phyloP scores from a whole-genome alignment of 2,329 filamentous ascomycete species.

The Diaporthe eres region DNA sequence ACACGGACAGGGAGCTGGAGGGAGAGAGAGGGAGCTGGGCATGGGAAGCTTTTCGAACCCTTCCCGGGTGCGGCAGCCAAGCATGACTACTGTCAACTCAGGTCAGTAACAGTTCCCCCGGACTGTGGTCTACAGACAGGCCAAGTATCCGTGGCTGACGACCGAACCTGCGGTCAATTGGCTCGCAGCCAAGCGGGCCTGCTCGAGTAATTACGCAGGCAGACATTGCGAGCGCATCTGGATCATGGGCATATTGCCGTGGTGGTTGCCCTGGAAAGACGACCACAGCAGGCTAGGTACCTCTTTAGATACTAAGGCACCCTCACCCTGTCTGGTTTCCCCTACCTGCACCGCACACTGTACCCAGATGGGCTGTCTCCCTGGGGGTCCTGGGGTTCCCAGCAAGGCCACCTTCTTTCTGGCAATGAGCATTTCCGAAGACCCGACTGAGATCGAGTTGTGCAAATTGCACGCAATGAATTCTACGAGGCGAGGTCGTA shows the following conservation, averaged over 20 bases:
- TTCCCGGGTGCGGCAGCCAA: constrained; percentile 29
- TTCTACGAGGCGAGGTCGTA: constrained; percentile 29
- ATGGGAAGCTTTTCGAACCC: constrained; percentile 29
- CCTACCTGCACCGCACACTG: neutral
- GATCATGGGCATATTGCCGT: constrained; percentile 1
- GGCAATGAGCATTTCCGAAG: constrained; percentile 21
- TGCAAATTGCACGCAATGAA: constrained; percentile 35
- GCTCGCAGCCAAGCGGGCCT: neutral
- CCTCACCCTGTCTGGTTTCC: neutral
- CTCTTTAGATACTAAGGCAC: neutral
- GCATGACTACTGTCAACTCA: constrained; percentile 25
- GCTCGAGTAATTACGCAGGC: constrained; percentile 1
- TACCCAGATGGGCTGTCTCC: neutral
- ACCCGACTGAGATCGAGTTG: constrained; percentile 19
- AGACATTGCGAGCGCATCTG: neutral
- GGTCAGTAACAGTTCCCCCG: neutral
- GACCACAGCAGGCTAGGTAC: neutral
- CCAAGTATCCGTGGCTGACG: constrained; percentile 14
- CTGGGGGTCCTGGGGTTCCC: neutral
- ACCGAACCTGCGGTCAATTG: constrained; percentile 10
- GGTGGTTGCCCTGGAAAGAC: constrained; percentile 6
- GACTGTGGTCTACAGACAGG: neutral
- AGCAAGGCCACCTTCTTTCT: neutral
- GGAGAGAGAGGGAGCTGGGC: neutral
- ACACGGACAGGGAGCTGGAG: constrained; percentile 13